Conservation (phyloP, 371 early-diverging fungal genomes). For the Mortierella sp. region DNA sequence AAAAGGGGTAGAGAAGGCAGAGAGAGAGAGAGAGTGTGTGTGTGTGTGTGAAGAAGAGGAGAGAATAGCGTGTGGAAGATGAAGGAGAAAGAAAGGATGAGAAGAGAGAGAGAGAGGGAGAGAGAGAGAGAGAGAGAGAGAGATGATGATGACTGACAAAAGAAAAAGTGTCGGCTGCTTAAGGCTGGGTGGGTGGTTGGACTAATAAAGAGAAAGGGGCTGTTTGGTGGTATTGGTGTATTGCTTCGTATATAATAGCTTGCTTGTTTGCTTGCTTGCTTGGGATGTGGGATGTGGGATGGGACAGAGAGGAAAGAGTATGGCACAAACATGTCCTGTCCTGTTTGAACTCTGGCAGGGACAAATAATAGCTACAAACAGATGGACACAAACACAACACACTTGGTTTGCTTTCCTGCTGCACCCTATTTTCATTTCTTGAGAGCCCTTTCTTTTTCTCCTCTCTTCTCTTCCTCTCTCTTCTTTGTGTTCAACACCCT, state of each 20-base stretch:
- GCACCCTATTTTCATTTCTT: not conserved
- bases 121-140: too few species aligned
- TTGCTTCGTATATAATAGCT: too few species aligned
- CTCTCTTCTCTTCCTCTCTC: not conserved
- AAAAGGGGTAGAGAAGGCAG: not conserved
- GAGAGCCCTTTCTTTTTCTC: not conserved
- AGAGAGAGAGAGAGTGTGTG: not conserved
- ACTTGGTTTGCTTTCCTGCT: not conserved
- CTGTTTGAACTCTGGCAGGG: not conserved
- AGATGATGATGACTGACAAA: constrained; percentile 6
- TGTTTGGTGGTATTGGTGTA: too few species aligned
- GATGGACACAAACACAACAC: not conserved
- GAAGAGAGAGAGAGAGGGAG: not conserved
- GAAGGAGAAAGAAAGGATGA: not conserved
- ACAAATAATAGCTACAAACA: not conserved
- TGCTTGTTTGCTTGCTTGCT: too few species aligned
- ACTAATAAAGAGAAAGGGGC: not conserved
- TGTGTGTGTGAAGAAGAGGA: not conserved
- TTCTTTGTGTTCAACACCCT: not conserved
- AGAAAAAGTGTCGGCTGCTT: not conserved
- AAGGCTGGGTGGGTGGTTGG: too few species aligned
- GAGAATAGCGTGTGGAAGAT: not conserved
- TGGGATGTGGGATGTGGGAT: not conserved
- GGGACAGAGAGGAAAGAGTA: not conserved
- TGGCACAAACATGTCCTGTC: too few species aligned